Evolutionary conservation across 2,329 filamentous ascomycete genomes (phyloP).

Genomic region (Canariomyces notabilis): DNA sequence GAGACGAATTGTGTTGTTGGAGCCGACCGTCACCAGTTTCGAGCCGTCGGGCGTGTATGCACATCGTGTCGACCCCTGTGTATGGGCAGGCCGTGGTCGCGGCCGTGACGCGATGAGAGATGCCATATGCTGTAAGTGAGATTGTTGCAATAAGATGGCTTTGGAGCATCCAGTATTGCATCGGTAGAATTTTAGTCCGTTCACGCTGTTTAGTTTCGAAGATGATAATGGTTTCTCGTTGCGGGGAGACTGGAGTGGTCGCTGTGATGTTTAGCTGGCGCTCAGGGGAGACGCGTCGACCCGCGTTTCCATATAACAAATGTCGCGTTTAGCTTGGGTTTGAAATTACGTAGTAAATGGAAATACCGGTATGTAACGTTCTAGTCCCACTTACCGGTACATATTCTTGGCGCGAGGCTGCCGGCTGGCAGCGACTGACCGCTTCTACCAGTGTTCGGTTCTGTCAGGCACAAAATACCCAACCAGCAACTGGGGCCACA

Average conservation of each 20-base stretch:
- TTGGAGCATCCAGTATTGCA: too few relatives aligned
- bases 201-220: too few relatives aligned
- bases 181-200: too few relatives aligned
- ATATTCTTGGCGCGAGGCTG: neutral
- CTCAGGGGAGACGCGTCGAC: slow-evolving; percentile 18
- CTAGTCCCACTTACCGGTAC: neutral
- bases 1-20: slow-evolving; percentile 88
- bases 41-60: slow-evolving; percentile 85
- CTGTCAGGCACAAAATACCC: slow-evolving; percentile 5
- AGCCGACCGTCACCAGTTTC: slow-evolving; percentile 83
- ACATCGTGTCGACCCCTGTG: slow-evolving; percentile 78
- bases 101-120: slow-evolving; percentile 43
- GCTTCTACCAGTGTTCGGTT: slow-evolving; percentile 10
- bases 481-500: slow-evolving; percentile 8
- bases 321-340: slow-evolving; percentile 12
- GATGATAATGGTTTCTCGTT: neutral
- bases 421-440: slow-evolving; percentile 14
- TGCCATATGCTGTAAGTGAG: slow-evolving; percentile 30
- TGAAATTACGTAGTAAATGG: too few relatives aligned
- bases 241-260: neutral
- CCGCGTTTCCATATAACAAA: slow-evolving; percentile 20
- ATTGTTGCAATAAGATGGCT: neutral
- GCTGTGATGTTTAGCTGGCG: neutral
- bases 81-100: slow-evolving; percentile 67
- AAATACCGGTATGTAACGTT: too few relatives aligned